Evolutionary conservation across 768 basidiomycete genomes (phyloP), one percentile per base, ranked within the genome.

Genomic region (Rhodotorula kratochvilovae): DNA sequence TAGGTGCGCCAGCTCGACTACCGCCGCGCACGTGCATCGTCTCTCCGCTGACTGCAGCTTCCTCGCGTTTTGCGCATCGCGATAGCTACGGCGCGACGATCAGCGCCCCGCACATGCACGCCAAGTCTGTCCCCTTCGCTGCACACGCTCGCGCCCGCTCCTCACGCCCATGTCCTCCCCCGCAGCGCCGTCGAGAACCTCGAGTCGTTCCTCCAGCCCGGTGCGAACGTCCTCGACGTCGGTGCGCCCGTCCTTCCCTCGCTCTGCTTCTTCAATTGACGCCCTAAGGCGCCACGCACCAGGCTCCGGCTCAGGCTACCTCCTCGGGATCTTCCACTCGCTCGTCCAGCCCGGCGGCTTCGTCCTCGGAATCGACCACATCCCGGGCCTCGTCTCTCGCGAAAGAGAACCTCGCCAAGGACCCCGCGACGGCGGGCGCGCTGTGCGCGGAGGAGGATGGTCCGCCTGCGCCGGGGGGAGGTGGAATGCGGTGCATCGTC

Each of bases 81-180:
- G 2, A 19, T 62, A 89, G 90, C 4, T 85, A 89, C 77, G 88
- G 87, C 21, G 94, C 93, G 23, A 99, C 95, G 0, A 97, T 99
- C 72, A 91, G 90, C 50, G 95, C 95, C 0, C 95, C 95, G 2
- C 95, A 99, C 79, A 98, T 98, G 94, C 90, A 89, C 63, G 78
- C 77, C 48, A 46, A 53, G 42, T 12, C 46, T 51, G 11, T 29
- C 25, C 56, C 13, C 39, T 39, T 39, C 15, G 27, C n/a, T 27
- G 5, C 2, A 25, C 11, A 3, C 7, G 48, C 42, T 27, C 25
- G 13, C 27, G 17, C 29, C 8, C 10, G 16, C 50, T 6, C 1
- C 25, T n/a, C 19, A 33, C n/a, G 21, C 19, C 46, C 36, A 17
- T 36, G n/a, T 12, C 57, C 3, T 16, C 7, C n/a, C 43, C 17